Base-by-base conservation (phyloP, 2,329 filamentous ascomycete genomes). In the Phialocephala subalpina region DNA sequence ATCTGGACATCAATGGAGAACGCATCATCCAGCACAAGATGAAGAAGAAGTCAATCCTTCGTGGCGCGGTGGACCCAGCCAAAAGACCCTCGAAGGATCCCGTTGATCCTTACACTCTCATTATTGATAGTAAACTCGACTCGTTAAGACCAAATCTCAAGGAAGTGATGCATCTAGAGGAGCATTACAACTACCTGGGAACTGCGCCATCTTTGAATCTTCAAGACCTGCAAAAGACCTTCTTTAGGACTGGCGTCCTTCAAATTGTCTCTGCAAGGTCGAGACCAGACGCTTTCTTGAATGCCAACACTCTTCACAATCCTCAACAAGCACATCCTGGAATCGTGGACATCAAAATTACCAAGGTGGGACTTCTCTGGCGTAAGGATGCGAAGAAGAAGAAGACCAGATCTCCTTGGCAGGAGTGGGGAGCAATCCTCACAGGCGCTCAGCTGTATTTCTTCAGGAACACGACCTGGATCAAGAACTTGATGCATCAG, bases 391-490 rank as follows among this genome's bases (percentile, higher is more conserved):
- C 86, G 1, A 97, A 97, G 81, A 97, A 95, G 80, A 95, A 96
- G 80, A 97, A 97, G 79, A 91, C 94, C 0, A 87, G 95, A 52
- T 97, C 95, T 12, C 95, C 96, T 1, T 99, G 96, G 96, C 95
- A 97, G 76, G 96, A 99, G 84, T 99, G 96, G 96, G 96, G 96
- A 60, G 96, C 94, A 27, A 92, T 99, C 65, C 85, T 99, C 35
- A 99, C 96, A 0, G 93, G 95, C n/a, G 97, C 96, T 6, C 95
- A 97, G 75, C 86, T 99, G 8, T 99, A 97, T 78, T 93, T 99
- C 78, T 99, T 98, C 82, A 90, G 93, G 65, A 97, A 98, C 76
- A 91, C 93, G 5, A 85, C 89, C 22, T 99, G 96, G 95, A 89
- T 97, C 38, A 98, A 97, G 78, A 92, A 87, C 65, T 80, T 99